These are phyloP conservation scores for Cotoneaster glaucophyllus DNA, from an alignment of 306 rosid genomes.

Conservation along the genomic window DNA sequence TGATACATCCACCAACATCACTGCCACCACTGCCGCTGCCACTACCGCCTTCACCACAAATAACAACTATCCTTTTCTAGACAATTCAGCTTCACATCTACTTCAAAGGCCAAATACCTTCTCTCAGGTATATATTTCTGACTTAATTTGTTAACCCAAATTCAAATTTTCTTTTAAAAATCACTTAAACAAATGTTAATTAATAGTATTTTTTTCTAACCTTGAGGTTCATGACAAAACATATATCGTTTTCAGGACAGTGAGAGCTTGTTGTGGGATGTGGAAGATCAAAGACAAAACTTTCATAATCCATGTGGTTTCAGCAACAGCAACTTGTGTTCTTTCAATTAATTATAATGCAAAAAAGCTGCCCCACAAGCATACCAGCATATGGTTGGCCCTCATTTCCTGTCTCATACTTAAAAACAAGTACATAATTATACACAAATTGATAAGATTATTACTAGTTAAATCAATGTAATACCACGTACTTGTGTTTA, in stretches of 20 bases:
- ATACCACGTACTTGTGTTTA: background rate
- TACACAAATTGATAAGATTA: background rate
- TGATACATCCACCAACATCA: conserved; percentile 24
- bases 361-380: conserved; percentile 31
- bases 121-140: conserved; percentile 34
- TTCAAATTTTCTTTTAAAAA: background rate
- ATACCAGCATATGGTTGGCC: conserved; percentile 43
- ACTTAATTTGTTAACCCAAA: background rate
- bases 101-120: conserved; percentile 41
- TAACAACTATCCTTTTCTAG: conserved; percentile 29
- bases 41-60: conserved; percentile 16
- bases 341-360: conserved; percentile 39
- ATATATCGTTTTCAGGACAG: conserved; percentile 52
- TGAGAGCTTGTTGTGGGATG: conserved; percentile 59
- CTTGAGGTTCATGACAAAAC: conserved; percentile 2
- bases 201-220: background rate
- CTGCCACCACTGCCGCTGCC: background rate
- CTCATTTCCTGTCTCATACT: conserved; percentile 30
- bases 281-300: conserved; percentile 69
- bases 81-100: conserved; percentile 35
- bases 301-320: conserved; percentile 60
- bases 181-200: background rate
- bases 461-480: background rate
- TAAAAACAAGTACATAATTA: background rate
- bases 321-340: conserved; percentile 39